phyloP scores from a whole-genome alignment of 345 rosid genomes.

The Eucalyptus pauciflora region DNA sequence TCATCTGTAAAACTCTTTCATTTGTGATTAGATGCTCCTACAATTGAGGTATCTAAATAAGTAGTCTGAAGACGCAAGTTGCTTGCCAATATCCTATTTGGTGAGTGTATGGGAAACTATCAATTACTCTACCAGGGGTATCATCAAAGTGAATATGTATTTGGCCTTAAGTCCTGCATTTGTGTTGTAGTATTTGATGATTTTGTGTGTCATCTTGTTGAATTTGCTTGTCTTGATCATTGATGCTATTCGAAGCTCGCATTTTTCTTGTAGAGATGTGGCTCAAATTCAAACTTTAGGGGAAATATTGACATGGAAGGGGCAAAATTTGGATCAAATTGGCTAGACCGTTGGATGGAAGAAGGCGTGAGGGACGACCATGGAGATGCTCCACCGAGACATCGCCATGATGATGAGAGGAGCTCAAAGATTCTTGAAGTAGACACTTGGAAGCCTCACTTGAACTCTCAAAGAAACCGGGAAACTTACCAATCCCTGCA shows the following conservation, averaged over 20 bases:
- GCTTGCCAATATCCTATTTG: not conserved
- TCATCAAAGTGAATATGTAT: not conserved
- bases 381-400: conserved; percentile 6
- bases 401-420: conserved; percentile 35
- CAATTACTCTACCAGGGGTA: not conserved
- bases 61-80: not conserved
- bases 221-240: not conserved
- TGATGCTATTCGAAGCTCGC: not conserved
- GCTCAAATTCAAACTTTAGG: conserved; percentile 31
- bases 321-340: conserved; percentile 32
- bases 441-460: conserved; percentile 90
- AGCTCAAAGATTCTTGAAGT: conserved; percentile 86
- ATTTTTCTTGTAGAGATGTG: conserved; percentile 30
- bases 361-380: conserved; percentile 33
- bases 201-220: not conserved
- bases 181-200: not conserved
- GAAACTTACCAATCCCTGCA: conserved; percentile 10
- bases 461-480: conserved; percentile 11
- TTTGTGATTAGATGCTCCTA: not conserved
- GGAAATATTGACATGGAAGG: conserved; percentile 15
- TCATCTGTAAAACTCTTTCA: not conserved
- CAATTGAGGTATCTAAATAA: not conserved
- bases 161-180: not conserved
- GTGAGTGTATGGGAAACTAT: not conserved
- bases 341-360: conserved; percentile 84